These are phyloP conservation scores for Yamadazyma aaseri DNA, from an alignment of 1,139 yeast genomes.

Conservation along the genomic window DNA sequence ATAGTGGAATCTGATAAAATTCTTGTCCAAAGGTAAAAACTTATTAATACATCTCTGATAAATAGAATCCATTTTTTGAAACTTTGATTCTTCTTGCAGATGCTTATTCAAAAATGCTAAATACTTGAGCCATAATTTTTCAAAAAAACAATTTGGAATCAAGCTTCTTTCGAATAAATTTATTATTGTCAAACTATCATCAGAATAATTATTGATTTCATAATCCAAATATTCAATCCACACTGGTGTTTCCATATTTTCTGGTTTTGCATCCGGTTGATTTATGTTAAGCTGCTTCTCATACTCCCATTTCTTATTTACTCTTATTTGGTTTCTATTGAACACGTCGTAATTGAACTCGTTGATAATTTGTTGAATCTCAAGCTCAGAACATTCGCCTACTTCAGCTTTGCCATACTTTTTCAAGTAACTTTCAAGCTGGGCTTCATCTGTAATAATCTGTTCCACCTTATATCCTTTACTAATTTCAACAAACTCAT, in stretches of 20 bases:
- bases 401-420: slow-evolving; percentile 18
- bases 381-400: slow-evolving; percentile 28
- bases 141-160: slow-evolving; percentile 53
- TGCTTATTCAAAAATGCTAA: slow-evolving; percentile 37
- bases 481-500: slow-evolving; percentile 44
- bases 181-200: slow-evolving; percentile 16
- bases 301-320: slow-evolving; percentile 58
- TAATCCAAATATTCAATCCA: slow-evolving; percentile 56
- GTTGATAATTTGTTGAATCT: slow-evolving; percentile 40
- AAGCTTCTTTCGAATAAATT: slow-evolving; percentile 60
- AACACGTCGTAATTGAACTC: slow-evolving; percentile 43
- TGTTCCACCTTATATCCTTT: slow-evolving; percentile 33
- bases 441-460: slow-evolving; percentile 20
- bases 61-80: slow-evolving; percentile 24
- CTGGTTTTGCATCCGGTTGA: slow-evolving; percentile 38
- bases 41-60: slow-evolving; percentile 44
- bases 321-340: slow-evolving; percentile 46
- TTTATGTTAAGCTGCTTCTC: slow-evolving; percentile 51
- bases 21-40: slow-evolving; percentile 45
- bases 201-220: slow-evolving; percentile 26
- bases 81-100: slow-evolving; percentile 17
- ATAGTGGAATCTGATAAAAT: slow-evolving; percentile 40
- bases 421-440: slow-evolving; percentile 19
- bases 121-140: slow-evolving; percentile 59
- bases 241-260: slow-evolving; percentile 28